Percentiles rank a stretch among this genome's conserved stretches.
Conservation (phyloP, 1,284 basidiomycete genomes). For the Pseudozyma sp. region DNA sequence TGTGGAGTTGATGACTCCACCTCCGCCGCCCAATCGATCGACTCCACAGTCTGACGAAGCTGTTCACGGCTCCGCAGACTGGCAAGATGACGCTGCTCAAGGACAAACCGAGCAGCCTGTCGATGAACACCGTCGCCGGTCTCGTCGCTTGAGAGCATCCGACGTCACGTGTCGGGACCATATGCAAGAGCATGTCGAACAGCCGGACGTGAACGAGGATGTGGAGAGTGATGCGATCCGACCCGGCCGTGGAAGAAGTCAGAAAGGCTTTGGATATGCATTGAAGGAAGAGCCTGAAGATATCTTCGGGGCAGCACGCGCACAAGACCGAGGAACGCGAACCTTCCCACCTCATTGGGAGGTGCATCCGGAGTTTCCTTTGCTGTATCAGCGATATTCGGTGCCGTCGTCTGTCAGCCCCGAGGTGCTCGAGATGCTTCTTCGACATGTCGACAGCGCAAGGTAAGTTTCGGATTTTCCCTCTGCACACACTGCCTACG, state of each 20-base stretch:
- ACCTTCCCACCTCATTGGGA: slow-evolving; percentile 24
- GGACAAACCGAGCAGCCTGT: not conserved
- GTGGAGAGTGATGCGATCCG: too few relatives aligned
- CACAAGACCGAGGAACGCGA: slow-evolving; percentile 11
- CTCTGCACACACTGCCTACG: not conserved
- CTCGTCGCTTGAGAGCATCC: too few relatives aligned
- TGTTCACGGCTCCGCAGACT: not conserved
- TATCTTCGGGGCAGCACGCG: not conserved
- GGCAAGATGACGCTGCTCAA: slow-evolving; percentile 1
- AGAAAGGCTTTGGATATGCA: not conserved
- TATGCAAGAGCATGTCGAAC: too few relatives aligned
- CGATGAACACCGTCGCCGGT: not conserved
- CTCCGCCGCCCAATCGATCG: slow-evolving; percentile 1
- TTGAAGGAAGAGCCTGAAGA: slow-evolving; percentile 1
- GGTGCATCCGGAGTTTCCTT: slow-evolving; percentile 31
- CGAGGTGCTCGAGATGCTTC: slow-evolving; percentile 33
- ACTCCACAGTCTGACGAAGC: slow-evolving; percentile 1
- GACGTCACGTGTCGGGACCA: too few relatives aligned
- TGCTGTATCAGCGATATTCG: slow-evolving; percentile 43
- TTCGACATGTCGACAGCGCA: slow-evolving; percentile 13
- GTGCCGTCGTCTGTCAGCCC: slow-evolving; percentile 45
- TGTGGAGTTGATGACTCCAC: slow-evolving; percentile 7
- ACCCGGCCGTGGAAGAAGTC: too few relatives aligned
- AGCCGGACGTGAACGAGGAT: too few relatives aligned
- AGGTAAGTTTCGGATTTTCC: slow-evolving; percentile 10